These are phyloP conservation scores for Nitzschia sp. DNA, from an alignment of 108 stramenopile genomes.

Conservation along the genomic window DNA sequence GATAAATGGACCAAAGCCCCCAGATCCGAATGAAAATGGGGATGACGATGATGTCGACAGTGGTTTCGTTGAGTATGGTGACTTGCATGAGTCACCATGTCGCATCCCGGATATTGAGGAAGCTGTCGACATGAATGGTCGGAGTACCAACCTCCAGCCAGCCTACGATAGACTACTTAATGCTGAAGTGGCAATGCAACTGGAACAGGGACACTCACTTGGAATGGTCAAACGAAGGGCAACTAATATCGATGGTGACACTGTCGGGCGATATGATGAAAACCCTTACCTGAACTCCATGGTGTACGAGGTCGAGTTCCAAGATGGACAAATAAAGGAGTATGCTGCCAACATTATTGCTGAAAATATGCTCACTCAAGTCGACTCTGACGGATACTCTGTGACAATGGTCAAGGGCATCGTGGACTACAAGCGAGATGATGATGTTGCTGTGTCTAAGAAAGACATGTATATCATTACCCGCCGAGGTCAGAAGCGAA, in stretches of 20 bases:
- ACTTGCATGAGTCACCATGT: constrained; percentile 19
- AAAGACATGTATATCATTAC: not conserved
- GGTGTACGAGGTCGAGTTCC: constrained; percentile 47
- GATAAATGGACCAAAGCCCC: not conserved
- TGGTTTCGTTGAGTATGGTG: too few species aligned
- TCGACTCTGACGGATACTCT: constrained; percentile 37
- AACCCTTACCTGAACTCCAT: constrained; percentile 46
- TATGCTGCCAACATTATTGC: too few species aligned
- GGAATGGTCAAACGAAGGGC: not conserved
- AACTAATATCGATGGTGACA: not conserved
- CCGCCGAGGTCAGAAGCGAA: not conserved
- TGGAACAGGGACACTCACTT: not conserved
- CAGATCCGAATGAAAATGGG: not conserved
- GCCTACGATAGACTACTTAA: constrained; percentile 36
- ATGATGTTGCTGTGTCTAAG: not conserved
- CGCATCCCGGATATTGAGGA: constrained; percentile 30
- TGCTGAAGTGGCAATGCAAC: too few species aligned
- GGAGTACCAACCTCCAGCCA: constrained; percentile 11
- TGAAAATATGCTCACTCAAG: too few species aligned
- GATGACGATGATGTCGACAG: too few species aligned
- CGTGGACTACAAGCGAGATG: constrained; percentile 19
- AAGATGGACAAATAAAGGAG: constrained; percentile 46
- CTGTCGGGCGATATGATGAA: not conserved
- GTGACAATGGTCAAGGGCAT: constrained; percentile 15
- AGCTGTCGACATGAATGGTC: constrained; percentile 20